Evolutionary conservation across 2,329 filamentous ascomycete genomes (phyloP).

Genomic region (Botrytis deweyae): DNA sequence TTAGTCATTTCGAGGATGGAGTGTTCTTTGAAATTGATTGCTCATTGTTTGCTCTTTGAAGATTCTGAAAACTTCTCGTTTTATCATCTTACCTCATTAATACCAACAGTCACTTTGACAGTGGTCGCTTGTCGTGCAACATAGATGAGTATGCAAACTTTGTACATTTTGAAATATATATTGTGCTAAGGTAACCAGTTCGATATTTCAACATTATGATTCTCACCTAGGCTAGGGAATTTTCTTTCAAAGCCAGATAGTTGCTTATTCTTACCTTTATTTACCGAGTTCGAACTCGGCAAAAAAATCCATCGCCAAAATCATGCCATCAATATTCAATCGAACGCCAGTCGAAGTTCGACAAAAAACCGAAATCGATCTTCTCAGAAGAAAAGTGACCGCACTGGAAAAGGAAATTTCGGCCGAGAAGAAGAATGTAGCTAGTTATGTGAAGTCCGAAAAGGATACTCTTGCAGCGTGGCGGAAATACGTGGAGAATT

Average conservation of each 20-base stretch:
- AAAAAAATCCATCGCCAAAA: background rate
- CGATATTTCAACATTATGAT: background rate
- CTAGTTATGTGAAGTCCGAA: background rate
- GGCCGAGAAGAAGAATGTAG: background rate
- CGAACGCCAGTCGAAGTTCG: background rate
- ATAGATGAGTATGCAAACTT: background rate
- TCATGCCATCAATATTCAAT: background rate
- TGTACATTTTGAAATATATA: background rate
- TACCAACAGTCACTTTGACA: background rate
- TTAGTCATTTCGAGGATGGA: background rate
- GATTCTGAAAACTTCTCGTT: background rate
- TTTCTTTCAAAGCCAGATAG: rapidly evolving
- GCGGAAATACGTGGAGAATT: background rate
- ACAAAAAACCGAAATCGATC: background rate
- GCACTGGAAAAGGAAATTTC: background rate
- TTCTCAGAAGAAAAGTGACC: background rate
- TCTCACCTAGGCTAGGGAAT: too few species aligned
- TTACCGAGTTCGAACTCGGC: background rate
- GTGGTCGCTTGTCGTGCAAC: background rate
- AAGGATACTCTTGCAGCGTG: background rate
- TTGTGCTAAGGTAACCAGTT: background rate
- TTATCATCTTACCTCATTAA: background rate
- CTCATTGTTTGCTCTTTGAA: background rate
- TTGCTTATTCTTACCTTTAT: background rate
- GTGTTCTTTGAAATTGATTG: background rate